These are phyloP conservation scores for Nigrospora oryzae DNA, from an alignment of 2,329 filamentous ascomycete species.

Conservation along the genomic window DNA sequence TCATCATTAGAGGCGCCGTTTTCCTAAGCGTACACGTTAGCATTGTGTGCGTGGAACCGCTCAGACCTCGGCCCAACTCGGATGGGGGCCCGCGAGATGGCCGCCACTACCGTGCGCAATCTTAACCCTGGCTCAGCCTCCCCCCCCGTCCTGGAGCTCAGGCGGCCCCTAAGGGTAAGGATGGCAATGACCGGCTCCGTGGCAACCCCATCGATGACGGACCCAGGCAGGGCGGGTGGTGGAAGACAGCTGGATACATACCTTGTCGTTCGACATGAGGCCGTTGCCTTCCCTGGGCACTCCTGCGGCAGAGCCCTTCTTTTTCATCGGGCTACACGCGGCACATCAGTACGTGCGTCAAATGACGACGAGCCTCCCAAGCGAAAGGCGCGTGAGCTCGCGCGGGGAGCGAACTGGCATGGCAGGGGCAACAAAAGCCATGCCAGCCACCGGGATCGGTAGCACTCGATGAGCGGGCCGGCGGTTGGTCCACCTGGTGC, in stretches of 20 bases:
- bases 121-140: conserved; percentile 10
- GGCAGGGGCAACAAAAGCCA: too few relatives aligned
- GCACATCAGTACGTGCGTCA: conserved; percentile 2
- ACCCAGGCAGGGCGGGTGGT: too few relatives aligned
- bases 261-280: conserved; percentile 36
- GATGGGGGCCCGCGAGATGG: conserved; percentile 6
- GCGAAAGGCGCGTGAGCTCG: too few relatives aligned
- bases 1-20: conserved; percentile 57
- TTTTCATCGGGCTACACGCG: conserved; percentile 61
- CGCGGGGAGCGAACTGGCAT: too few relatives aligned
- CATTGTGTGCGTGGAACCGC: conserved; percentile 15
- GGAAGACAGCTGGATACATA: conserved; percentile 19
- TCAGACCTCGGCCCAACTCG: conserved; percentile 26
- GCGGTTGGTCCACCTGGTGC: too few relatives aligned
- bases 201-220: too few relatives aligned
- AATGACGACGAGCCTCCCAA: not conserved
- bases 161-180: too few relatives aligned
- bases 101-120: conserved; percentile 5
- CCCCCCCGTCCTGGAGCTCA: conserved; percentile 1
- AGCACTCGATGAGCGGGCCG: too few relatives aligned
- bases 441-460: too few relatives aligned
- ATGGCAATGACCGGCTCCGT: too few relatives aligned
- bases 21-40: conserved; percentile 11
- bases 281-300: conserved; percentile 56
- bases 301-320: conserved; percentile 62